phyloP scores from a whole-genome alignment of 768 basidiomycete species.

The Tubosaeta brunneosetosa region DNA sequence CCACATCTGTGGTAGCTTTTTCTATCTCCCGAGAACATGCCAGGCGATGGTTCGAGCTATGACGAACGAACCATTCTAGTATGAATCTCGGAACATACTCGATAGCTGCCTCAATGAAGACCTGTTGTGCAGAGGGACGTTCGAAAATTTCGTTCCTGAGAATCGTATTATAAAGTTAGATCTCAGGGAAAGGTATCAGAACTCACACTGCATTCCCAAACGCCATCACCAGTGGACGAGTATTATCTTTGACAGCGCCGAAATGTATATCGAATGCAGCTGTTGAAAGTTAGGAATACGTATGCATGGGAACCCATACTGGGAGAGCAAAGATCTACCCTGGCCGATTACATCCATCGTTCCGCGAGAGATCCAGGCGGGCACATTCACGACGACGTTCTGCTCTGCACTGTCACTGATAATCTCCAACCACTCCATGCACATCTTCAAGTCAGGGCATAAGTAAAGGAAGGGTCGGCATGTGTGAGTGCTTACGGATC shows the following conservation, averaged over 20 bases:
- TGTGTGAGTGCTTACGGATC: too few relatives aligned
- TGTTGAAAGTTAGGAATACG: background rate
- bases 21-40: constrained; percentile 12
- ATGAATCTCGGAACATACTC: constrained; percentile 14
- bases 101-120: constrained; percentile 13
- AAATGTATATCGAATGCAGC: constrained; percentile 52
- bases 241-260: constrained; percentile 3
- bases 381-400: constrained; percentile 21
- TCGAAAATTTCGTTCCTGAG: constrained; percentile 13
- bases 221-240: constrained; percentile 7
- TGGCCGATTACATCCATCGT: constrained; percentile 49
- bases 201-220: constrained; percentile 14
- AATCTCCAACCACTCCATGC: constrained; percentile 22
- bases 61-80: constrained; percentile 34
- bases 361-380: constrained; percentile 35
- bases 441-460: constrained; percentile 14
- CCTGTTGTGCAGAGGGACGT: constrained; percentile 9
- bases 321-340: constrained; percentile 26
- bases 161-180: constrained; percentile 14
- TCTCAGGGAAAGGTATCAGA: background rate
- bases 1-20: constrained; percentile 6
- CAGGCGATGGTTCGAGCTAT: constrained; percentile 18
- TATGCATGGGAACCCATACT: background rate
- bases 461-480: too few relatives aligned
- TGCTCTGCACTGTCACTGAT: constrained; percentile 6